phyloP scores from a whole-genome alignment of 2,329 filamentous ascomycete genomes.

The Coleophoma cylindrospora region DNA sequence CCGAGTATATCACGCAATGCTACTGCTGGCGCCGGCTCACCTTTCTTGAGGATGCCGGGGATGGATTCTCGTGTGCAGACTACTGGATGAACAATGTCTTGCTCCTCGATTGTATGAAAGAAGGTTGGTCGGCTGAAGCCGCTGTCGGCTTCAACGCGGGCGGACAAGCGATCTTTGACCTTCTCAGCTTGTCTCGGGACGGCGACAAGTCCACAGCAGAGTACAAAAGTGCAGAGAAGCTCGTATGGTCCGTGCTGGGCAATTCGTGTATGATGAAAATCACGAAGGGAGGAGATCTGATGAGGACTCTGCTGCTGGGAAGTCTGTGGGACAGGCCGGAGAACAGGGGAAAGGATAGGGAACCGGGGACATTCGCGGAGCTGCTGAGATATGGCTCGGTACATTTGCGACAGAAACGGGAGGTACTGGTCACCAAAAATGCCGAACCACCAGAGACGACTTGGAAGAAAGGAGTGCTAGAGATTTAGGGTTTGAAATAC shows the following conservation, averaged over 20 bases:
- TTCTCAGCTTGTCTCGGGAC: no score
- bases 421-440: no score
- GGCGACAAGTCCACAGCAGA: no score
- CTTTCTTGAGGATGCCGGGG: conserved; percentile 27
- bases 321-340: conserved; percentile 28
- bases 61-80: conserved; percentile 29
- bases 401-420: conserved; percentile 5
- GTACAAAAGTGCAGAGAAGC: conserved; percentile 23
- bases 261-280: conserved; percentile 29
- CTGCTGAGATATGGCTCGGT: conserved; percentile 25
- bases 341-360: conserved; percentile 25
- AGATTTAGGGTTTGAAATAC: no score
- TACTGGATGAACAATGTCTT: conserved; percentile 29
- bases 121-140: conserved; percentile 27
- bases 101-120: conserved; percentile 25
- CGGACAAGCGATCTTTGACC: conserved; percentile 17
- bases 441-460: no score
- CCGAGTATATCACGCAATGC: conserved; percentile 25
- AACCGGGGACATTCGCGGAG: conserved; percentile 25
- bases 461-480: no score
- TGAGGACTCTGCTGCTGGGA: conserved; percentile 24
- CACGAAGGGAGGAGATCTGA: conserved; percentile 24
- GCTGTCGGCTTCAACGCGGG: conserved; percentile 19
- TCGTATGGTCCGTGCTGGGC: conserved; percentile 25
- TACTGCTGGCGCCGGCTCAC: conserved; percentile 27